Evolutionary conservation across 805 yeast species (phyloP).

Genomic region (Myxozyma mucilagina): DNA sequence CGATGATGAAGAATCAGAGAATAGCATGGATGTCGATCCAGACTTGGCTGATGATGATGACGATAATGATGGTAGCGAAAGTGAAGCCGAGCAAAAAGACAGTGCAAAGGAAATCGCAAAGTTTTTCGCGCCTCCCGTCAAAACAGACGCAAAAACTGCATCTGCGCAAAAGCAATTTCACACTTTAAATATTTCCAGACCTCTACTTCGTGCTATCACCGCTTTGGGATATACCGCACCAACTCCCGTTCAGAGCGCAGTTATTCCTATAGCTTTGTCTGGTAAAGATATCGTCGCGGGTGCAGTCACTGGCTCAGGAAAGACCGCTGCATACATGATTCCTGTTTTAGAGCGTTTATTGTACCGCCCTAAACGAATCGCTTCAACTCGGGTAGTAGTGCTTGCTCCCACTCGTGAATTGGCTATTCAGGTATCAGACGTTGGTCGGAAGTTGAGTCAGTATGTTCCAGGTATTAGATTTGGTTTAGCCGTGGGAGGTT

Average conservation of each 20-base stretch:
- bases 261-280: slow-evolving; percentile 86
- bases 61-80: slow-evolving; percentile 40
- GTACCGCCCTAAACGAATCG: slow-evolving; percentile 80
- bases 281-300: slow-evolving; percentile 99
- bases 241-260: slow-evolving; percentile 89
- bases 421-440: slow-evolving; percentile 94
- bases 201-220: slow-evolving; percentile 78
- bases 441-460: slow-evolving; percentile 79
- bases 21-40: slow-evolving; percentile 37
- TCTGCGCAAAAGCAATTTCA: slow-evolving; percentile 67
- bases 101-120: slow-evolving; percentile 80
- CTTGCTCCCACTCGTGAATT: slow-evolving; percentile 96
- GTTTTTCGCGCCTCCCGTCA: slow-evolving; percentile 64
- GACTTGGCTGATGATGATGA: slow-evolving; percentile 42
- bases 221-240: slow-evolving; percentile 84
- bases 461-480: slow-evolving; percentile 75
- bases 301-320: slow-evolving; percentile 99
- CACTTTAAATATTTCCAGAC: slow-evolving; percentile 80
- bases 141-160: slow-evolving; percentile 54
- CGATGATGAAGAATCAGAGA: slow-evolving; percentile 38
- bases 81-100: slow-evolving; percentile 52
- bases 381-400: slow-evolving; percentile 87
- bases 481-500: slow-evolving; percentile 97
- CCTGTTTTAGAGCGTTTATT: slow-evolving; percentile 91
- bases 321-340: slow-evolving; percentile 96